Evolutionary conservation across 345 rosid genomes (phyloP).

Genomic region (Trapa bicornis): DNA sequence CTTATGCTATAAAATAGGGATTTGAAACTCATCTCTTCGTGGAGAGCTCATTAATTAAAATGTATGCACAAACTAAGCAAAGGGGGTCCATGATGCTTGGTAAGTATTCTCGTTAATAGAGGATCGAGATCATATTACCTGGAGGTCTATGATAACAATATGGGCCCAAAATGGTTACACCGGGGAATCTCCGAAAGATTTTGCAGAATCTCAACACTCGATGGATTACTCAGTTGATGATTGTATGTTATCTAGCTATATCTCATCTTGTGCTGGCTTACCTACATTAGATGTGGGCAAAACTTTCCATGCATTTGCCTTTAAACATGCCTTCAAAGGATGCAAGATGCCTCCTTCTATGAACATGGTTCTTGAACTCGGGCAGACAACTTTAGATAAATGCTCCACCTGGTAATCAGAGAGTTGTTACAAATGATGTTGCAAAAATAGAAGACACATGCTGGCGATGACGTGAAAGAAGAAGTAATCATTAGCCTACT

Average conservation of each 20-base stretch:
- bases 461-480: too few species aligned
- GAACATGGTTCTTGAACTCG: too few species aligned
- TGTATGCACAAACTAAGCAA: constrained; percentile 7
- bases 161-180: constrained; percentile 4
- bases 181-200: constrained; percentile 2
- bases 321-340: background rate
- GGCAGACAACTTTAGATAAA: too few species aligned
- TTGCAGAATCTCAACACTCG: constrained; percentile 2
- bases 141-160: constrained; percentile 6
- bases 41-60: constrained; percentile 1
- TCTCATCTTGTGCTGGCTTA: constrained; percentile 12
- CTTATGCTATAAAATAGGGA: constrained; percentile 6
- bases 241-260: constrained; percentile 6
- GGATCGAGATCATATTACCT: constrained; percentile 3
- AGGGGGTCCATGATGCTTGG: constrained; percentile 1
- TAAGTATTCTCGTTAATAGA: constrained; percentile 6
- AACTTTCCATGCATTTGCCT: constrained; percentile 1
- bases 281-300: constrained; percentile 4
- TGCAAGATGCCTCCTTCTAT: too few species aligned
- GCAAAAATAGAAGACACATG: too few species aligned
- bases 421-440: too few species aligned
- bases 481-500: too few species aligned
- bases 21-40: constrained; percentile 7
- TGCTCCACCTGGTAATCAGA: too few species aligned
- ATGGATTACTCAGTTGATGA: constrained; percentile 1